A percentile compares a stretch with the other conserved stretches of the same genome.
These are phyloP conservation scores for Fusarium anguioides DNA, from an alignment of 2,329 filamentous ascomycete species.

Conservation along the genomic window DNA sequence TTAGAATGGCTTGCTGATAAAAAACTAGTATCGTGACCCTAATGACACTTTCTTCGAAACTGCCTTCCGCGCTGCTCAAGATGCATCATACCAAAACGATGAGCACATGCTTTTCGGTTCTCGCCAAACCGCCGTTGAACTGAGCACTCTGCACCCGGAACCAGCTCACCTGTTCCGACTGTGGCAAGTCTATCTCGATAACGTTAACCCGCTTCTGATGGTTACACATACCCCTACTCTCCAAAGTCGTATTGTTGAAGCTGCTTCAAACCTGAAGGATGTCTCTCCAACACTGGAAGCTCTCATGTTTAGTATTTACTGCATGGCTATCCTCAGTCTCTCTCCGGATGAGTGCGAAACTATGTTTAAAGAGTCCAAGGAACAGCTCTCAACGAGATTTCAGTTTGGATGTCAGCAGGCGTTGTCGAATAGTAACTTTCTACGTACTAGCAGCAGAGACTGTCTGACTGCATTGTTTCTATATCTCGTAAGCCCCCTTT, in stretches of 20 bases:
- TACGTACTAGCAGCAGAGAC: slow-evolving; percentile 62
- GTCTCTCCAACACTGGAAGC: slow-evolving; percentile 60
- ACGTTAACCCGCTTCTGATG: slow-evolving; percentile 69
- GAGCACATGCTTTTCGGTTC: slow-evolving; percentile 66
- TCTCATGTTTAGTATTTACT: slow-evolving; percentile 67
- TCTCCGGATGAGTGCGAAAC: slow-evolving; percentile 55
- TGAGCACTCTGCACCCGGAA: slow-evolving; percentile 63
- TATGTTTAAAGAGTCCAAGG: slow-evolving; percentile 55
- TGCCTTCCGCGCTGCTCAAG: slow-evolving; percentile 59
- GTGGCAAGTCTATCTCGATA: slow-evolving; percentile 70
- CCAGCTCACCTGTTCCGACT: slow-evolving; percentile 59
- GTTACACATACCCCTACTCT: slow-evolving; percentile 67
- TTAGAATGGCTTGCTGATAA: rapidly evolving
- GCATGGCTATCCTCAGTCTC: slow-evolving; percentile 56
- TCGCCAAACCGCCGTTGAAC: slow-evolving; percentile 52
- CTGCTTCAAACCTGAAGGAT: slow-evolving; percentile 54
- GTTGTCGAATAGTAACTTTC: slow-evolving; percentile 61
- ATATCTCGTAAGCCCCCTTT: slow-evolving; percentile 60
- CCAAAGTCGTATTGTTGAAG: slow-evolving; percentile 64
- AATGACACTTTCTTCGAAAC: slow-evolving; percentile 5
- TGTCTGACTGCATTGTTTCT: slow-evolving; percentile 67
- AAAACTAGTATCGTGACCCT: neutral
- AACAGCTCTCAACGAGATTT: slow-evolving; percentile 56
- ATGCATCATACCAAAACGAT: slow-evolving; percentile 54
- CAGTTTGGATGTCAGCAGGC: slow-evolving; percentile 64